These are phyloP conservation scores for Lactifluus echinatus DNA, from an alignment of 768 basidiomycete genomes.

Conservation along the genomic window DNA sequence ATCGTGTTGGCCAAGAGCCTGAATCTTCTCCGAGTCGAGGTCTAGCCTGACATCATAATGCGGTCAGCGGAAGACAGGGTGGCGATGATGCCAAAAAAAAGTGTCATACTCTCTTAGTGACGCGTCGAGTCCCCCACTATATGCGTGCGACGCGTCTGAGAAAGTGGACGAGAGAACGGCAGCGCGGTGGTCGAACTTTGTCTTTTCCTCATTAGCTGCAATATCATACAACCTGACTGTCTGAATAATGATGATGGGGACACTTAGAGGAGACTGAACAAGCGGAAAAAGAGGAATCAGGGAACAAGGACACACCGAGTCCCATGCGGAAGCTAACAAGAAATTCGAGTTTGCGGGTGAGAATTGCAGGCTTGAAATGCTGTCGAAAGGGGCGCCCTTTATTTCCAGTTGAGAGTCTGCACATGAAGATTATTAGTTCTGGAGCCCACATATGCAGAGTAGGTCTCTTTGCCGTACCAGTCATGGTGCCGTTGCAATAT, in stretches of 20 bases:
- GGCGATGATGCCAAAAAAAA: background rate
- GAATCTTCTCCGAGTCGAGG: slow-evolving; percentile 60
- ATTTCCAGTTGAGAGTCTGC: slow-evolving; percentile 33
- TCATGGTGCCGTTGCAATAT: too few relatives aligned
- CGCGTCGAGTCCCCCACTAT: slow-evolving; percentile 82
- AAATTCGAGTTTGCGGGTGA: slow-evolving; percentile 73
- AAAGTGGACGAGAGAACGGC: slow-evolving; percentile 83
- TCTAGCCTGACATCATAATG: slow-evolving; percentile 71
- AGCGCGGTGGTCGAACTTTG: slow-evolving; percentile 84
- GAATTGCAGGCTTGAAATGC: slow-evolving; percentile 71
- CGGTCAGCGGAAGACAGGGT: background rate
- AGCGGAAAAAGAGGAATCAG: slow-evolving; percentile 27
- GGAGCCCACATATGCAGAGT: too few relatives aligned
- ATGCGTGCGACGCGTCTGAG: slow-evolving; percentile 55
- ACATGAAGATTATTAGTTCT: too few relatives aligned
- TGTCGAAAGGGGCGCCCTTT: slow-evolving; percentile 73
- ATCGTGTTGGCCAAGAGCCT: slow-evolving; percentile 70
- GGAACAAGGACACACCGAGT: slow-evolving; percentile 44
- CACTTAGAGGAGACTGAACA: slow-evolving; percentile 5
- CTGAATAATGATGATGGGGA: slow-evolving; percentile 38
- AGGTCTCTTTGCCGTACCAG: too few relatives aligned
- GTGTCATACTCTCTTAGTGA: slow-evolving; percentile 69
- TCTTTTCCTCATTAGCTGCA: slow-evolving; percentile 50
- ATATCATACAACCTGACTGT: slow-evolving; percentile 50
- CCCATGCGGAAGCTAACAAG: slow-evolving; percentile 85